phyloP scores from a whole-genome alignment of 2,329 filamentous ascomycete genomes.

The Kalaharituber pfeilii region DNA sequence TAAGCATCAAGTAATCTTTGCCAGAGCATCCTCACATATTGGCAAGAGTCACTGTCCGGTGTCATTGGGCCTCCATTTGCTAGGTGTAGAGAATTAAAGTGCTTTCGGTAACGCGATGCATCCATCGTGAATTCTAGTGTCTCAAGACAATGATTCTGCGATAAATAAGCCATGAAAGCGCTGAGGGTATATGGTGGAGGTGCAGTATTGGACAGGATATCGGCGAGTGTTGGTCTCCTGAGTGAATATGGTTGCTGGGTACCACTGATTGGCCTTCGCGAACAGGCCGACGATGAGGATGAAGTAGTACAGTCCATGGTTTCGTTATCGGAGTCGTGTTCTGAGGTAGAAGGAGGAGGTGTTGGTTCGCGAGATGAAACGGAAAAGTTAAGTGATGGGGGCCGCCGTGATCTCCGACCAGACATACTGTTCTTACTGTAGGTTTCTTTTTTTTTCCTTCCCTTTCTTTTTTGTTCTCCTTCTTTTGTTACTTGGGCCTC shows the following conservation, averaged over 20 bases:
- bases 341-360: conserved; percentile 13
- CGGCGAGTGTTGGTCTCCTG: conserved; percentile 55
- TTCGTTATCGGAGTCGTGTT: conserved; percentile 22
- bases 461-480: conserved; percentile 3
- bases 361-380: conserved; percentile 21
- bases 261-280: conserved; percentile 6
- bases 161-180: conserved; percentile 91
- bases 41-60: conserved; percentile 39
- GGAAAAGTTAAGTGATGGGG: conserved; percentile 22
- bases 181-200: conserved; percentile 76
- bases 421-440: conserved; percentile 13
- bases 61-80: conserved; percentile 16
- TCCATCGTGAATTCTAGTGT: conserved; percentile 95
- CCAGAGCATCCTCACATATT: conserved; percentile 68
- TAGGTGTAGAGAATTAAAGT: conserved; percentile 39
- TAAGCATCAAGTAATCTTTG: conserved; percentile 76
- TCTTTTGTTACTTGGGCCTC: neutral
- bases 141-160: conserved; percentile 91
- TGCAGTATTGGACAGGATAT: conserved; percentile 74
- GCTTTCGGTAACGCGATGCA: conserved; percentile 62
- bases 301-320: conserved; percentile 13
- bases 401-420: conserved; percentile 21
- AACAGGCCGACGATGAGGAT: neutral
- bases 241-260: conserved; percentile 35
- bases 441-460: conserved; percentile 4